These are phyloP conservation scores for Termitomyces sp. DNA, from an alignment of 768 basidiomycete species.

Conservation along the genomic window DNA sequence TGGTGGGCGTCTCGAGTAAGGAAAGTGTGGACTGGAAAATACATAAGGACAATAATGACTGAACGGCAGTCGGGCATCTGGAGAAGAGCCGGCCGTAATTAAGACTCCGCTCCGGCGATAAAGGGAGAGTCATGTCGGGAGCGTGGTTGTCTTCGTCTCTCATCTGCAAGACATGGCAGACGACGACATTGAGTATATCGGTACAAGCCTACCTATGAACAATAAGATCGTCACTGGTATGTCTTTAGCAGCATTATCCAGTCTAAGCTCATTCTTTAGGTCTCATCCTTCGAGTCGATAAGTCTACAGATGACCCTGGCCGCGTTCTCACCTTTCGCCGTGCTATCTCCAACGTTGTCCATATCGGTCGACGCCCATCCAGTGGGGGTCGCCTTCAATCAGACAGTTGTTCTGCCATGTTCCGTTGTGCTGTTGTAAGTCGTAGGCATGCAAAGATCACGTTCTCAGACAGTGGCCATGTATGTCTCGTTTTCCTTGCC, in stretches of 20 bases:
- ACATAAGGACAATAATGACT: neutral
- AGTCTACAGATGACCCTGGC: slow-evolving; percentile 36
- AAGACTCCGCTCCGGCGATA: slow-evolving; percentile 13
- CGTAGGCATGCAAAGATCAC: slow-evolving; percentile 73
- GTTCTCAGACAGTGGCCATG: slow-evolving; percentile 65
- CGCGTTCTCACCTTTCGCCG: slow-evolving; percentile 49
- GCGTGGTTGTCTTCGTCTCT: slow-evolving; percentile 6
- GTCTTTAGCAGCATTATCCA: neutral
- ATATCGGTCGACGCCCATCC: slow-evolving; percentile 65
- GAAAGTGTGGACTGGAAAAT: neutral
- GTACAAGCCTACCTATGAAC: slow-evolving; percentile 29
- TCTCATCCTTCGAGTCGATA: slow-evolving; percentile 53
- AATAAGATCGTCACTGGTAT: slow-evolving; percentile 34
- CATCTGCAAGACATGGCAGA: slow-evolving; percentile 28
- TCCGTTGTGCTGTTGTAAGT: slow-evolving; percentile 75
- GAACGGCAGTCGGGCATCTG: neutral
- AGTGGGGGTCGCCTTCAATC: slow-evolving; percentile 34
- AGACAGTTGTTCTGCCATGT: slow-evolving; percentile 46
- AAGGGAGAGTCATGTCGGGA: slow-evolving; percentile 10
- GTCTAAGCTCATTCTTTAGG: slow-evolving; percentile 32
- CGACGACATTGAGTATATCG: slow-evolving; percentile 60
- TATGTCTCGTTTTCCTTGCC: slow-evolving; percentile 26
- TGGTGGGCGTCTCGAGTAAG: neutral
- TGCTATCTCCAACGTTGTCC: slow-evolving; percentile 41
- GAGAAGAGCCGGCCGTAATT: slow-evolving; percentile 8